Evolutionary conservation across 176 grass and related monocot species (phyloP).

Genomic region (Neostapfia colusana): DNA sequence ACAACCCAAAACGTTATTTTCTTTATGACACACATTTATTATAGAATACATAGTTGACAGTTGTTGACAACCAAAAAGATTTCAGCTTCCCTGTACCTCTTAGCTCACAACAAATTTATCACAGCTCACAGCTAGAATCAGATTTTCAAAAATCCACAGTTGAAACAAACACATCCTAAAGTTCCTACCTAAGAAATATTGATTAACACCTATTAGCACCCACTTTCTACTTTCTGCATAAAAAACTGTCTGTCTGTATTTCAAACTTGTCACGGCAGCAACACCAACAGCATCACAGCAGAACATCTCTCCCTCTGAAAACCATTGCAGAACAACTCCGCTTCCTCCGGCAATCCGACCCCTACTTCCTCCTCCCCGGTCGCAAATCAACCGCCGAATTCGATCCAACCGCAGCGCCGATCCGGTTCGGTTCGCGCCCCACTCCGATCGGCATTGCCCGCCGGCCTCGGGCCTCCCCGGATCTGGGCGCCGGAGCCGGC

Average conservation of each 20-base stretch:
- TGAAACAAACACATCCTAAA: no score
- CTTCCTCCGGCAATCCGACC: constrained; percentile 2
- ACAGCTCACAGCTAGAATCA: no score
- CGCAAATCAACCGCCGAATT: constrained; percentile 7
- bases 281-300: constrained; percentile 7
- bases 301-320: constrained; percentile 32
- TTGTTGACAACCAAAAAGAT: no score
- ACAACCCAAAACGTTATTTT: no score
- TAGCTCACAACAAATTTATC: no score
- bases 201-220: not conserved
- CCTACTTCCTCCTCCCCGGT: constrained; percentile 12
- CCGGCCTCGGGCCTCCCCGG: constrained; percentile 29
- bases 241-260: not conserved
- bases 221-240: not conserved
- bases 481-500: constrained; percentile 24
- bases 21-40: no score
- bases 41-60: no score
- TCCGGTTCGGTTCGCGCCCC: not conserved
- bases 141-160: no score
- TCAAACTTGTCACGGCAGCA: constrained; percentile 34
- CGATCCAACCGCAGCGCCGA: not conserved
- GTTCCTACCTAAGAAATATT: no score
- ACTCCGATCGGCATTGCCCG: constrained; percentile 28
- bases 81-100: no score
- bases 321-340: constrained; percentile 37